Base-by-base conservation (phyloP, 306 rosid species). In the Sicyos baderoa region DNA sequence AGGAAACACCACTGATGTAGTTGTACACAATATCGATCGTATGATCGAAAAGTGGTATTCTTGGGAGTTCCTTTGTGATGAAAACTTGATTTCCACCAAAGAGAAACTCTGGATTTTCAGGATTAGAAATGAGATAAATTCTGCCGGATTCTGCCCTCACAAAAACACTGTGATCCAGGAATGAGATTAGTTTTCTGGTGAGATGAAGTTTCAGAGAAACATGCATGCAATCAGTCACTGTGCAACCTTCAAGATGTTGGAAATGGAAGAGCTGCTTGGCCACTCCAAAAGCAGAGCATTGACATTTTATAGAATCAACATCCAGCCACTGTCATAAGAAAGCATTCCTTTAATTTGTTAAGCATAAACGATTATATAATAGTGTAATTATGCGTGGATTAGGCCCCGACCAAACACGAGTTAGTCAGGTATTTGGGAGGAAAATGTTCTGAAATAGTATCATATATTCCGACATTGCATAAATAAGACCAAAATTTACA, bases 31-130 rank as follows among this genome's bases (percentile, higher is more conserved):
- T 64, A 84, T 81, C 17, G 80, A 93, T 79, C 86, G 97, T 42
- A 84, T 62, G 77, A 77, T 93, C 22, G 97, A 93, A 80, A 89
- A 85, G 82, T 88, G 98, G 97, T 93, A 86, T 82, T 93, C 96
- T 53, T 85, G 89, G 96, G 98, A 93, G 80, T 86, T 93, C 67
- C 86, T 93, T 17, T 86, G 98, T 75, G 87, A 88, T 72, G 93
- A 86, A 82, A 93, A 93, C 83, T 74, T 93, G 64, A 76, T 85
- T 66, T 75, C 90, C 77, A 86, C 96, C 35, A 88, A 81, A 84
- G 96, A 90, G 65, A 89, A 81, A 59, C 57, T 93, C 25, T 89
- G 98, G 97, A 83, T 85, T 68, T 93, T 88, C 62, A 86, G 86
- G 83, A 89, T 92, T 77, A 83, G 22, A 66, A 75, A 84, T 59